A percentile compares a stretch with the other conserved stretches of the same genome.
phyloP scores from a whole-genome alignment of 176 grass and related monocot species.

The Oryza meridionalis region DNA sequence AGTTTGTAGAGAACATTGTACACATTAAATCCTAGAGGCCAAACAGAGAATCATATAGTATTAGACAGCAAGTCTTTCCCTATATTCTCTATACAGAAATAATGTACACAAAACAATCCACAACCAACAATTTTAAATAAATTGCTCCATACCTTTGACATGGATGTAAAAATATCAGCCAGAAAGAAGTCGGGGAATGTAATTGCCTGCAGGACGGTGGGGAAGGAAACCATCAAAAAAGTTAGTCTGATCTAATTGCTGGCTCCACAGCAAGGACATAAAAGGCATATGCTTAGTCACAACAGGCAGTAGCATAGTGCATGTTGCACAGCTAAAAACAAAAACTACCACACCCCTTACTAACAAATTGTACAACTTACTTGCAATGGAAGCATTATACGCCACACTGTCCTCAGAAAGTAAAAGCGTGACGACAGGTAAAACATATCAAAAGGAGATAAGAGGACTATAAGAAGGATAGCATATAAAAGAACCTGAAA shows the following conservation, averaged over 20 bases:
- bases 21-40: constrained; percentile 10
- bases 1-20: too few relatives aligned
- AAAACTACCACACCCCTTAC: background rate
- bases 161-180: constrained; percentile 99
- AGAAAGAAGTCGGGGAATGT: constrained; percentile 98
- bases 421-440: constrained; percentile 88
- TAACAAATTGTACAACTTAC: constrained; percentile 51
- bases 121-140: constrained; percentile 4
- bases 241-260: constrained; percentile 12
- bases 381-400: constrained; percentile 91
- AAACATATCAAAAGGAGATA: constrained; percentile 99
- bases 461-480: constrained; percentile 69
- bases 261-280: constrained; percentile 14
- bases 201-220: constrained; percentile 63
- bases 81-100: background rate
- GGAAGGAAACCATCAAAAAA: constrained; percentile 22
- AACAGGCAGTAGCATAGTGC: background rate
- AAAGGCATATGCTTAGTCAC: constrained; percentile 5
- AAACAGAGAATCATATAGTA: background rate
- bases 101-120: background rate
- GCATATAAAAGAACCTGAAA: constrained; percentile 86
- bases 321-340: constrained; percentile 19
- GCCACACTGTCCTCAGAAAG: constrained; percentile 84
- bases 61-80: background rate
- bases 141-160: constrained; percentile 79